These are phyloP conservation scores for Glomus cerebriforme DNA, from an alignment of 192 early-diverging fungal species.

Conservation along the genomic window DNA sequence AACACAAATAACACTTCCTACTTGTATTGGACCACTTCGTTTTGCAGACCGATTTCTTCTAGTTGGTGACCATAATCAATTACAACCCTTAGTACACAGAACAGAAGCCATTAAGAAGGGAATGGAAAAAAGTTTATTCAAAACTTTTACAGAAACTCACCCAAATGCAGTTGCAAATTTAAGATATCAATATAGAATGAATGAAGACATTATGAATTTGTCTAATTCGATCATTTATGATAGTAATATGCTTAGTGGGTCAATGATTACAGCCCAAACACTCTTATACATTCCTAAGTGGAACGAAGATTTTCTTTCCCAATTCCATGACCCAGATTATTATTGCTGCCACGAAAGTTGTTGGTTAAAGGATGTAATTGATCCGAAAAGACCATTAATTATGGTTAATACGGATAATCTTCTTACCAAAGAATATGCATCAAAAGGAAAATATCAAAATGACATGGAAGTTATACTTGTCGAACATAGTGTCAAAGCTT, in stretches of 20 bases:
- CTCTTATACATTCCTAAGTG: constrained; percentile 46
- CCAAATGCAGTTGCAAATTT: constrained; percentile 75
- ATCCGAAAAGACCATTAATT: constrained; percentile 67
- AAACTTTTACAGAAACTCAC: constrained; percentile 76
- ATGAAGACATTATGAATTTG: constrained; percentile 82
- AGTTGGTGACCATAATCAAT: constrained; percentile 95
- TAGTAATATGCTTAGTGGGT: constrained; percentile 75
- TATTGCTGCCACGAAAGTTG: constrained; percentile 35
- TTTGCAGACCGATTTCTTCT: constrained; percentile 84
- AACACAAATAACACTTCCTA: constrained; percentile 90
- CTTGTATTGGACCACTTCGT: constrained; percentile 85
- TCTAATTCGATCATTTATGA: constrained; percentile 85
- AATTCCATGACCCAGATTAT: background rate
- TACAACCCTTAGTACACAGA: constrained; percentile 83
- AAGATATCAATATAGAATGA: constrained; percentile 93
- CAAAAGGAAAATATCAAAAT: constrained; percentile 66
- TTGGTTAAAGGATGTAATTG: constrained; percentile 68
- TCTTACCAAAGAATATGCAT: constrained; percentile 60
- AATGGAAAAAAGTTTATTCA: constrained; percentile 74
- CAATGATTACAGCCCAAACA: constrained; percentile 59
- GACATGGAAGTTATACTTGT: constrained; percentile 67
- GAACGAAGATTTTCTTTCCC: constrained; percentile 32
- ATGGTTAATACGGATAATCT: constrained; percentile 84
- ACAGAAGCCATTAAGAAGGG: constrained; percentile 55
- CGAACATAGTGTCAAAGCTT: constrained; percentile 49